These are phyloP conservation scores for Tephrocybe sp. DNA, from an alignment of 768 basidiomycete genomes.

Conservation along the genomic window DNA sequence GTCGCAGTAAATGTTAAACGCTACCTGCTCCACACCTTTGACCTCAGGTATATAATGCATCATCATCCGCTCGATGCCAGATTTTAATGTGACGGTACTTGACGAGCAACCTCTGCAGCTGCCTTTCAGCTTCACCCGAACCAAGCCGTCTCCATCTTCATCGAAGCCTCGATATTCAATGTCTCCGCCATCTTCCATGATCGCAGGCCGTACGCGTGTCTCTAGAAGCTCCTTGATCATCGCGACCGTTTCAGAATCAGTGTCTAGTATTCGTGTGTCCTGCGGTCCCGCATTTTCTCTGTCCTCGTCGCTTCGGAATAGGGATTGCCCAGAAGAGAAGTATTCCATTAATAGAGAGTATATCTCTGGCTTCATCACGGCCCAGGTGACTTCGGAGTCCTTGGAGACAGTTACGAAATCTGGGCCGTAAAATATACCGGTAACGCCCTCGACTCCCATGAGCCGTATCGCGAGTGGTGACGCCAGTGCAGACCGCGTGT, in stretches of 20 bases:
- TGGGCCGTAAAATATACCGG: conserved; percentile 90
- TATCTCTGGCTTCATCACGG: conserved; percentile 93
- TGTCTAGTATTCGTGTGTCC: conserved; percentile 91
- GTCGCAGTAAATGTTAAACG: background rate
- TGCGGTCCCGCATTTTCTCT: conserved; percentile 83
- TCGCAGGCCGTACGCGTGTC: conserved; percentile 92
- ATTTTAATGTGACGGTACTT: conserved; percentile 93
- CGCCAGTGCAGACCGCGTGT: conserved; percentile 79
- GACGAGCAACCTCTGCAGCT: conserved; percentile 96
- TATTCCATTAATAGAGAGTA: conserved; percentile 97
- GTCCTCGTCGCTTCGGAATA: conserved; percentile 85
- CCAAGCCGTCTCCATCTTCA: conserved; percentile 75
- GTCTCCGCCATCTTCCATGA: conserved; percentile 99
- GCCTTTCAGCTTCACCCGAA: conserved; percentile 91
- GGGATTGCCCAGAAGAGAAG: conserved; percentile 86
- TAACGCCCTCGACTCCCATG: conserved; percentile 93
- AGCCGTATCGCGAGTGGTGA: conserved; percentile 95
- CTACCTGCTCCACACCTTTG: conserved; percentile 86
- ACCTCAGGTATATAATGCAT: conserved; percentile 99
- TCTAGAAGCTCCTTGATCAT: conserved; percentile 99
- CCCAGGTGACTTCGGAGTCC: conserved; percentile 81
- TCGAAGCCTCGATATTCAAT: conserved; percentile 94
- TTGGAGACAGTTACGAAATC: conserved; percentile 98
- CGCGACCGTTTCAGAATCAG: conserved; percentile 93
- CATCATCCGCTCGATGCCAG: conserved; percentile 97